Evolutionary conservation across 2,329 filamentous ascomycete species (phyloP).

Genomic region (Alternaria conjuncta): DNA sequence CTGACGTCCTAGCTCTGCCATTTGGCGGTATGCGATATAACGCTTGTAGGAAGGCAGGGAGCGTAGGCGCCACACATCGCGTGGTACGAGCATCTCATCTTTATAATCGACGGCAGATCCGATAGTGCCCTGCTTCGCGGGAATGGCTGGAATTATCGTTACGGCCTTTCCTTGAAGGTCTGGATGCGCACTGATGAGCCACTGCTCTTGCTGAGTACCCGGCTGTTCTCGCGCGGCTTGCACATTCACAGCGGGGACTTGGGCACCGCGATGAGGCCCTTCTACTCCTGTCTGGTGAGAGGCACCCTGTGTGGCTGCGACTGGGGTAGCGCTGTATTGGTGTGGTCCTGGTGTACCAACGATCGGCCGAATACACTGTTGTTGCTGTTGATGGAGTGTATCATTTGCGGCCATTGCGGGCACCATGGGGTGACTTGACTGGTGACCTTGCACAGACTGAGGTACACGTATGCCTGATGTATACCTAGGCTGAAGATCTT

Average conservation of each 20-base stretch:
- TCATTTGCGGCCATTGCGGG: fast-evolving
- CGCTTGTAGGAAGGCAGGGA: neutral
- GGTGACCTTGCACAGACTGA: neutral
- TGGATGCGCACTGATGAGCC: neutral
- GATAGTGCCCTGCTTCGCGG: neutral
- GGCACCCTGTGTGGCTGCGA: neutral
- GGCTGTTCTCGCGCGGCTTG: neutral
- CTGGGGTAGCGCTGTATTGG: neutral
- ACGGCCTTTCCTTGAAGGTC: neutral
- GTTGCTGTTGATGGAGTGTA: neutral
- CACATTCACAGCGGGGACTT: neutral
- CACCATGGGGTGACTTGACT: too few relatives aligned
- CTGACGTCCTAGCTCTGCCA: neutral
- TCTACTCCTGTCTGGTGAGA: neutral
- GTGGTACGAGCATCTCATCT: neutral
- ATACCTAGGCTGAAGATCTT: neutral
- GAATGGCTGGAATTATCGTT: neutral
- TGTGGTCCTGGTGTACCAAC: neutral
- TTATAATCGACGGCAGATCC: too few relatives aligned
- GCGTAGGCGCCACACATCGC: neutral
- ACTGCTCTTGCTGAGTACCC: neutral
- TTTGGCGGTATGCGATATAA: neutral
- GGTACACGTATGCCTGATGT: too few relatives aligned
- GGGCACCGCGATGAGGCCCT: neutral
- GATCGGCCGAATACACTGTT: fast-evolving